A percentile compares a stretch with the other conserved stretches of the same genome.
phyloP scores from a whole-genome alignment of 345 rosid species.

The Diplotaxis tenuifolia region DNA sequence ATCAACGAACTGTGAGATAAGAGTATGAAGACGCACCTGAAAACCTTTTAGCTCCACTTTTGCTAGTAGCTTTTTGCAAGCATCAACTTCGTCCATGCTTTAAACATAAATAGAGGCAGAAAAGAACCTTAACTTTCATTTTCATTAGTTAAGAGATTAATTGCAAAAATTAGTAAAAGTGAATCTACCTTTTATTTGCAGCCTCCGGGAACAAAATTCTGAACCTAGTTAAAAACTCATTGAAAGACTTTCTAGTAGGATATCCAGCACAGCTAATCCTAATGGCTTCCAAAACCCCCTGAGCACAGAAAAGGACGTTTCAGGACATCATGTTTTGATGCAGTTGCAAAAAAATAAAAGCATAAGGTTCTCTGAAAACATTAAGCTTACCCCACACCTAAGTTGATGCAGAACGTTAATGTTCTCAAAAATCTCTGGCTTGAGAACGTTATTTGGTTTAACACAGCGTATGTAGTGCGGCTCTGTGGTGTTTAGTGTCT shows the following conservation, averaged over 20 bases:
- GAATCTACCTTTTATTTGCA: constrained; percentile 53
- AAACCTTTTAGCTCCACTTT: constrained; percentile 72
- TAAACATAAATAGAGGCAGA: constrained; percentile 22
- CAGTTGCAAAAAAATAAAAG: constrained; percentile 10
- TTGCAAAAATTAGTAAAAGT: background rate
- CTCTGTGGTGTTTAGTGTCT: constrained; percentile 85
- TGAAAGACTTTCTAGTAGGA: constrained; percentile 84
- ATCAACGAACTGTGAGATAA: background rate
- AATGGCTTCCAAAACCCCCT: constrained; percentile 99
- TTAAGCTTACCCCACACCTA: constrained; percentile 87
- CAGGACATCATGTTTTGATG: background rate
- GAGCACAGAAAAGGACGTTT: constrained; percentile 17
- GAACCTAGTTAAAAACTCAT: constrained; percentile 71
- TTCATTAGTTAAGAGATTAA: constrained; percentile 16
- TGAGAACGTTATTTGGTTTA: constrained; percentile 92
- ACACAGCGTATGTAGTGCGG: constrained; percentile 97
- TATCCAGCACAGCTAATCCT: constrained; percentile 98
- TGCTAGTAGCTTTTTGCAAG: constrained; percentile 77
- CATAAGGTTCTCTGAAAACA: constrained; percentile 31
- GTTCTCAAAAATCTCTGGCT: constrained; percentile 88
- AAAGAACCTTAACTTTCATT: constrained; percentile 2
- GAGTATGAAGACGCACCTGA: constrained; percentile 52
- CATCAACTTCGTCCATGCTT: constrained; percentile 68
- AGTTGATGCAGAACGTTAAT: constrained; percentile 79
- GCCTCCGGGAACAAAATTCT: constrained; percentile 61